Evolutionary conservation across 139 green algal genomes (phyloP), one percentile per base, ranked within the genome.

Genomic region (Auxenochlorella pyrenoidosa): DNA sequence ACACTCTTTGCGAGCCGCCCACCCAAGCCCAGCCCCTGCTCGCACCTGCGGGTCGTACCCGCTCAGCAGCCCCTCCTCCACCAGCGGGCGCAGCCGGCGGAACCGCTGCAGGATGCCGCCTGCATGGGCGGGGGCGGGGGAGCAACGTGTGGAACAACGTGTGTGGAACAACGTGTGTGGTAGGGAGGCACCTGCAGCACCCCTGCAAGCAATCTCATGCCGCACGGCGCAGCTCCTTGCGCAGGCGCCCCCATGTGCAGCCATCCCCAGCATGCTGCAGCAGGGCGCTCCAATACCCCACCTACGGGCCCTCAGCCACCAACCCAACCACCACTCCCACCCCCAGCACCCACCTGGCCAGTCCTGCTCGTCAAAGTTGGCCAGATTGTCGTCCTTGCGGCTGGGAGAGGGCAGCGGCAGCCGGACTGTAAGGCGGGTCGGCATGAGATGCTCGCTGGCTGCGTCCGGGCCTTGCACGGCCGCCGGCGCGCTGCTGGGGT

Each of bases 101-200:
- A 88, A 88, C 32, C 70, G 68, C 78, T 88, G 85, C 34, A 24
- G 73, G 1, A 88, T 85, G 73, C 85, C 85, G 70, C 85, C 85
- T 21, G 85, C 47, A 54, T 47, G 75, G 30, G 82, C 41, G 34
- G 68, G 0, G n/a, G 5, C 32, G 30, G 12, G 66, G 8, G 30
- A 36, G 26, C 47, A n/a, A n/a, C n/a, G n/a, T n/a, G n/a, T n/a
- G n/a, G n/a, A n/a, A n/a, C n/a, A n/a, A n/a, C n/a, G n/a, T n/a
- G n/a, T n/a, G n/a, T n/a, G n/a, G n/a, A n/a, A n/a, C n/a, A n/a
- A n/a, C n/a, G n/a, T n/a, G n/a, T 54, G 22, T 8, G 5, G 63
- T 3, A 34, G 63, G 22, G 63, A 2, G 26, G 63, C 32, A 36
- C 26, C 22, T 34, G 22, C n/a, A 72, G 5, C 26, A 34, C 24